Evolutionary conservation across 495 filamentous ascomycete genomes (phyloP).

Genomic region (Neurospora sp.): DNA sequence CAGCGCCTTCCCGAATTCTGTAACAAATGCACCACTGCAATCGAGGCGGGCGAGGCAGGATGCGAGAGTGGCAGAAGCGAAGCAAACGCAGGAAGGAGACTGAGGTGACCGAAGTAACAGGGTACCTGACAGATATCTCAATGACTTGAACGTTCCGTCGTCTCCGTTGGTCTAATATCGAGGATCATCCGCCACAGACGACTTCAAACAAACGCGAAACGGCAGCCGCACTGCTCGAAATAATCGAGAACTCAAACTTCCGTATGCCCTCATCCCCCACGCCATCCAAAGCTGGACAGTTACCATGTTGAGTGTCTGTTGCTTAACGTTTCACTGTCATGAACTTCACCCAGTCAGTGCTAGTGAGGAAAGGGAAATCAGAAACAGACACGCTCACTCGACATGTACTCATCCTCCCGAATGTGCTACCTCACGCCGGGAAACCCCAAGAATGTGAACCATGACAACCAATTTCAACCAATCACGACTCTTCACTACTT

Average conservation of each 20-base stretch:
- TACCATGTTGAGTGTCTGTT: not conserved
- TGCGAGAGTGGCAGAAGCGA: not conserved
- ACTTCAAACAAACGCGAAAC: not conserved
- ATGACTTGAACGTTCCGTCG: not conserved
- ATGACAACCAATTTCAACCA: not conserved
- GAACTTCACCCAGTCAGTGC: not conserved
- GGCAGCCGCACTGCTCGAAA: not conserved
- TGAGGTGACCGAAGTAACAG: not conserved
- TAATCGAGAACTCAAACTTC: not conserved
- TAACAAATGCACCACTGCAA: not conserved
- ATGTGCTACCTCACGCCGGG: not conserved
- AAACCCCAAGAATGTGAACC: not conserved
- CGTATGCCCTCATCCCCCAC: not conserved
- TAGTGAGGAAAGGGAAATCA: not conserved
- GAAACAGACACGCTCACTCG: not conserved
- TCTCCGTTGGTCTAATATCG: not conserved
- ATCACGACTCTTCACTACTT: not conserved
- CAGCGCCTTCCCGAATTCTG: not conserved
- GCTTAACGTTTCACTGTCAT: not conserved
- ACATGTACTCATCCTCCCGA: not conserved
- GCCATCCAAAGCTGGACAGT: not conserved
- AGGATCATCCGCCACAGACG: not conserved
- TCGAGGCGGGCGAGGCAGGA: not conserved
- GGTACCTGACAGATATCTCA: not conserved
- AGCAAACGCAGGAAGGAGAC: not conserved